Conservation (phyloP, 371 early-diverging fungal species). For the Nosema muscidifuracis region DNA sequence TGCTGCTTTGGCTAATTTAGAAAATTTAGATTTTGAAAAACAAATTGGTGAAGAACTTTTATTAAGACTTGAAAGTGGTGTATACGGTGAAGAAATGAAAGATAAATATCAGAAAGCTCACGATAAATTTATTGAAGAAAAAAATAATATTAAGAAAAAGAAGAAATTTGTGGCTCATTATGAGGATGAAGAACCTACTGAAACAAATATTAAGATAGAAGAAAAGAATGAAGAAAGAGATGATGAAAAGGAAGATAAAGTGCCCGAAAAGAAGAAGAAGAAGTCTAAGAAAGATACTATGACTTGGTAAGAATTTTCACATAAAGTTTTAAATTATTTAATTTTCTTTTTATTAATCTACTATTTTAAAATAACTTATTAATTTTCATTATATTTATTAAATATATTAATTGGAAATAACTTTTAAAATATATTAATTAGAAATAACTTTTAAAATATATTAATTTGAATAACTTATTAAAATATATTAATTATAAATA, state of each 20-base stretch:
- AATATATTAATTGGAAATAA: no score
- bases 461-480: no score
- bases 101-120: conserved; percentile 68
- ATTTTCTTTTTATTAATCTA: no score
- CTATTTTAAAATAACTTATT: no score
- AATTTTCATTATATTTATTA: no score
- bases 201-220: no score
- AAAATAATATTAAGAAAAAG: conserved; percentile 60
- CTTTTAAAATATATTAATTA: no score
- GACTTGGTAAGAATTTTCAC: conserved; percentile 65
- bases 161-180: conserved; percentile 55
- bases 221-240: conserved; percentile 5
- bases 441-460: no score
- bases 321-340: background rate
- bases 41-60: conserved; percentile 91
- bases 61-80: conserved; percentile 79
- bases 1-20: conserved; percentile 81
- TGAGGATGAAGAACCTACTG: conserved; percentile 51
- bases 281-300: background rate
- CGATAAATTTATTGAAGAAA: conserved; percentile 36
- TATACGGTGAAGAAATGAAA: conserved; percentile 71
- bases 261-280: conserved; percentile 16
- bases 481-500: no score
- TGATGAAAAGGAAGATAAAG: conserved; percentile 13
- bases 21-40: conserved; percentile 82